phyloP scores from a whole-genome alignment of 495 filamentous ascomycete genomes.

The Clohesyomyces aquaticus region DNA sequence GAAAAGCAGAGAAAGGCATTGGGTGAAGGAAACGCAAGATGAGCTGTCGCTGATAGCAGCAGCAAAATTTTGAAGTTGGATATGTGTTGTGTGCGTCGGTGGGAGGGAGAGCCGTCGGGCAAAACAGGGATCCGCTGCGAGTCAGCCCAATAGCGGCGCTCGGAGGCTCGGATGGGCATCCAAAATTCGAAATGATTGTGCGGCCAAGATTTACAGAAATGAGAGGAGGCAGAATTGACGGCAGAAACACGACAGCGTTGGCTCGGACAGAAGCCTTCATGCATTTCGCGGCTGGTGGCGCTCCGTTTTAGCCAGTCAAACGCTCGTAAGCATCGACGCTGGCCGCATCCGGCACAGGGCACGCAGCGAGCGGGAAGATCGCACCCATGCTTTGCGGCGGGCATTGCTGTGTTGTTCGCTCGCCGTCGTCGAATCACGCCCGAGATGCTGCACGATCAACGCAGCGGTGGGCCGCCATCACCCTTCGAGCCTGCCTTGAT shows the following conservation, averaged over 20 bases:
- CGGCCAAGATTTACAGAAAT: slow-evolving; percentile 38
- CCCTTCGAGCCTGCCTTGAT: slow-evolving; percentile 13
- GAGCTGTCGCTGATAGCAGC: slow-evolving; percentile 35
- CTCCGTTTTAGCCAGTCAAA: slow-evolving; percentile 37
- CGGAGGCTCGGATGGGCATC: slow-evolving; percentile 1
- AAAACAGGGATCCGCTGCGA: slow-evolving; percentile 19
- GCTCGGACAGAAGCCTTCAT: slow-evolving; percentile 29
- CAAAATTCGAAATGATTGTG: slow-evolving; percentile 35
- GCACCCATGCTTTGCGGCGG: slow-evolving; percentile 16
- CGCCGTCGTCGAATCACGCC: slow-evolving; percentile 33
- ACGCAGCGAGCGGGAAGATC: slow-evolving; percentile 29
- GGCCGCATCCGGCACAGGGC: slow-evolving; percentile 23
- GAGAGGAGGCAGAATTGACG: slow-evolving; percentile 17
- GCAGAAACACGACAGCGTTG: slow-evolving; percentile 25
- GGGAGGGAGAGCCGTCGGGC: slow-evolving; percentile 17
- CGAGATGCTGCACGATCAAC: slow-evolving; percentile 14
- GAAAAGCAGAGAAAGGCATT: slow-evolving; percentile 8
- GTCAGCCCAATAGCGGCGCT: slow-evolving; percentile 32
- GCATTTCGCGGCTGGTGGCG: slow-evolving; percentile 34
- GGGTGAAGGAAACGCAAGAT: slow-evolving; percentile 28
- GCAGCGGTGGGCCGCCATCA: slow-evolving; percentile 29
- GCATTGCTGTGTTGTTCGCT: slow-evolving; percentile 36
- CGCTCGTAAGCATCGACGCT: slow-evolving; percentile 8
- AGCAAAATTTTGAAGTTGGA: slow-evolving; percentile 17
- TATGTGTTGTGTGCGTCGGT: slow-evolving; percentile 27